phyloP scores from a whole-genome alignment of 768 basidiomycete genomes.

The Tulasnella sp. region DNA sequence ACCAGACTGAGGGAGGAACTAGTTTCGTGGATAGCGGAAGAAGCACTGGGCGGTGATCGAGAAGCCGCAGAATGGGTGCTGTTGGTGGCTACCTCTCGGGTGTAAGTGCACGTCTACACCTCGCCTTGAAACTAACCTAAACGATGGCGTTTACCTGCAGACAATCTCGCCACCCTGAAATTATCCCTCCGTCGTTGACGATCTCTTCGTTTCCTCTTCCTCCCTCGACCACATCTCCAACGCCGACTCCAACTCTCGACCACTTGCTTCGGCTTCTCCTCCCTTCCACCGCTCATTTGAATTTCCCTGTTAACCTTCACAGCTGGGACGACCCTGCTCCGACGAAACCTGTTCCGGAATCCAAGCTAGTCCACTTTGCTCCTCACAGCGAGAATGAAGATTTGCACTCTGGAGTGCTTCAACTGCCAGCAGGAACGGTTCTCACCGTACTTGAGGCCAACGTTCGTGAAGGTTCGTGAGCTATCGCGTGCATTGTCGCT shows the following conservation, averaged over 20 bases:
- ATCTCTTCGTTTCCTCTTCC: slow-evolving; percentile 64
- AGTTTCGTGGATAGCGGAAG: slow-evolving; percentile 71
- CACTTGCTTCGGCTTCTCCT: slow-evolving; percentile 61
- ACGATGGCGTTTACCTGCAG: slow-evolving; percentile 46
- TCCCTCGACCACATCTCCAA: slow-evolving; percentile 38
- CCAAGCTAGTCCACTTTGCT: slow-evolving; percentile 11
- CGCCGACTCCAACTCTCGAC: slow-evolving; percentile 53
- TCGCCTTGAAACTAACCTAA: slow-evolving; percentile 23
- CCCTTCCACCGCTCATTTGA: slow-evolving; percentile 48
- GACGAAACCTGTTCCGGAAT: neutral
- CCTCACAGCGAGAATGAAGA: slow-evolving; percentile 62
- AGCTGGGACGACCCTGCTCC: slow-evolving; percentile 13
- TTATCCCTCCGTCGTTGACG: slow-evolving; percentile 68
- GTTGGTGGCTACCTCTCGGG: slow-evolving; percentile 59
- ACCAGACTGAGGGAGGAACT: slow-evolving; percentile 54
- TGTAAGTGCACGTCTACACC: slow-evolving; percentile 52
- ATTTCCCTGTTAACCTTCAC: slow-evolving; percentile 28
- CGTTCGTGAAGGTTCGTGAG: slow-evolving; percentile 67
- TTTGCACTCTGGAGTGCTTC: slow-evolving; percentile 72
- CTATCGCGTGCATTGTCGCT: neutral
- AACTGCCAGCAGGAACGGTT: slow-evolving; percentile 64
- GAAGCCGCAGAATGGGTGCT: slow-evolving; percentile 77
- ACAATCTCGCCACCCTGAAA: slow-evolving; percentile 65
- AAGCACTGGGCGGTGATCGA: slow-evolving; percentile 68
- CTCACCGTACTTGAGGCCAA: slow-evolving; percentile 68